These are phyloP conservation scores for Globisporangium paddicum DNA, from an alignment of 352 stramenopile species.

Conservation along the genomic window DNA sequence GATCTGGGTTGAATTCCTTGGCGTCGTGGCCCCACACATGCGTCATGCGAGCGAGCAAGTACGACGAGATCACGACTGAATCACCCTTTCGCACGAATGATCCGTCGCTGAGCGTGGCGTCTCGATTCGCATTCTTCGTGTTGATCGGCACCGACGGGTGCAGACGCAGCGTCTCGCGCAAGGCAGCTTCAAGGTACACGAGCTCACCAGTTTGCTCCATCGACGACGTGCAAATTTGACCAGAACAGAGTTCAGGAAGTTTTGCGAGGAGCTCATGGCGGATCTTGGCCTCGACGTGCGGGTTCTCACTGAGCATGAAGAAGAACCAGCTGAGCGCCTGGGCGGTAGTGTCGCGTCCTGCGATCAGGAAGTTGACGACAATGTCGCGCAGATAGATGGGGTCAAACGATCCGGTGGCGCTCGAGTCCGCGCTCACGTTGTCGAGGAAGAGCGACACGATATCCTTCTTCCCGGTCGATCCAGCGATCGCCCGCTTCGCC, in stretches of 20 bases:
- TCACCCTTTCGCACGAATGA: slow-evolving; percentile 38
- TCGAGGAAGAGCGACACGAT: slow-evolving; percentile 24
- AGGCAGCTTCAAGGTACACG: slow-evolving; percentile 10
- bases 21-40: slow-evolving; percentile 61
- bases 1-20: slow-evolving; percentile 53
- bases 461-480: not conserved
- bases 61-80: slow-evolving; percentile 39
- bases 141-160: slow-evolving; percentile 40
- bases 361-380: not conserved
- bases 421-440: not conserved
- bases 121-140: too few species aligned
- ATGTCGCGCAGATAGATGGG: slow-evolving; percentile 14
- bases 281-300: slow-evolving; percentile 38
- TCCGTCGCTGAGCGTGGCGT: slow-evolving; percentile 57
- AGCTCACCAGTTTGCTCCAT: slow-evolving; percentile 19
- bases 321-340: not conserved
- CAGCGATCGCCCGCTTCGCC: too few species aligned
- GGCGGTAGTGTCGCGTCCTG: not conserved
- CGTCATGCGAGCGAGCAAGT: slow-evolving; percentile 44
- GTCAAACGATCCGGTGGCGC: slow-evolving; percentile 16
- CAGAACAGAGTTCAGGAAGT: slow-evolving; percentile 17
- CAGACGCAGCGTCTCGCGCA: too few species aligned
- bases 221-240: not conserved
- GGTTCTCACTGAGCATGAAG: slow-evolving; percentile 37
- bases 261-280: slow-evolving; percentile 31